Percentiles rank a stretch among this genome's conserved stretches.
Conservation (phyloP, 768 basidiomycete species). For the Boletus speciosus region DNA sequence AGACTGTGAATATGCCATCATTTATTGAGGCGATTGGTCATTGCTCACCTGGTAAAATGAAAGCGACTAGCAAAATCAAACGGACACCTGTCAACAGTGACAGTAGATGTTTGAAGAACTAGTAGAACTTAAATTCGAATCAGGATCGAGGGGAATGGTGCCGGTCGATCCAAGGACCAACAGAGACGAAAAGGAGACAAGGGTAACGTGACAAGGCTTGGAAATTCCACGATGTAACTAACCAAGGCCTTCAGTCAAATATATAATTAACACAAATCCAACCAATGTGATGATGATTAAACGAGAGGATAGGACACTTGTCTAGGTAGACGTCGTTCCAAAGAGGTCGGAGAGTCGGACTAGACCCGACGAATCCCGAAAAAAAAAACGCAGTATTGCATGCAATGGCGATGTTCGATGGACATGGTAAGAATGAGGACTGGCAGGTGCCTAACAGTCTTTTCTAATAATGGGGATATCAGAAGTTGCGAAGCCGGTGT, state of each 20-base stretch:
- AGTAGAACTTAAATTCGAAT: not conserved
- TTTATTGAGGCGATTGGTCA: no score
- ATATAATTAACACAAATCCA: constrained; percentile 24
- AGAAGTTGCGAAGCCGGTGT: constrained; percentile 8
- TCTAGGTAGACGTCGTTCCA: constrained; percentile 25
- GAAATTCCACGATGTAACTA: constrained; percentile 9
- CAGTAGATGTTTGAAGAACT: not conserved
- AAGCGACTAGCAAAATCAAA: not conserved
- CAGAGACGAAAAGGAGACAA: constrained; percentile 1
- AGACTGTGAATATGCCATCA: no score
- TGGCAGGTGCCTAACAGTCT: not conserved
- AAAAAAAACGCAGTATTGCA: constrained; percentile 3
- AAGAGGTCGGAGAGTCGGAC: not conserved
- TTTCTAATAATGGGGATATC: constrained; percentile 1
- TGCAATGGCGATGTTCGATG: not conserved
- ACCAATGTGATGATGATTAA: constrained; percentile 23
- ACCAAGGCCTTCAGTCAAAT: constrained; percentile 16
- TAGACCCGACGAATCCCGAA: not conserved
- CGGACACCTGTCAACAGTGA: not conserved
- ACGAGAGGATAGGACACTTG: constrained; percentile 30
- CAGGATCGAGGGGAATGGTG: not conserved
- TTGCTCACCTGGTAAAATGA: not conserved
- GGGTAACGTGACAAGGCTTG: constrained; percentile 1
- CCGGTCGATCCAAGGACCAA: not conserved
- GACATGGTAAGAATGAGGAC: constrained; percentile 2